Percentiles rank a stretch among this genome's conserved stretches.
Evolutionary conservation across 2,329 filamentous ascomycete species (phyloP).

Genomic region (Teratosphaeria gauchensis): DNA sequence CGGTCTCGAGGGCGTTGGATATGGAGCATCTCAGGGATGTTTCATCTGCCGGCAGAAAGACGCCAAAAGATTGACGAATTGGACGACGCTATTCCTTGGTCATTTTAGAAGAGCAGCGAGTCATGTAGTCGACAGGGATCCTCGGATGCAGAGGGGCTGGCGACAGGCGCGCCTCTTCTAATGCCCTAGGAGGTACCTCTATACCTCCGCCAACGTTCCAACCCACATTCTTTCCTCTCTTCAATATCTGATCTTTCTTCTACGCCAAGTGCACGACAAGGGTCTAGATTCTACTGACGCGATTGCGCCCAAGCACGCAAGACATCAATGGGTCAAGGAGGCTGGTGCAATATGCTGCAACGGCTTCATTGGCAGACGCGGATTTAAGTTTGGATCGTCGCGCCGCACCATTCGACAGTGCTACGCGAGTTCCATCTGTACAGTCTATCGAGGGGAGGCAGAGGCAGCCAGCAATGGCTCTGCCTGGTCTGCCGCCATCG

Average conservation of each 20-base stretch:
- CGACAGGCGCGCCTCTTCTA: background rate
- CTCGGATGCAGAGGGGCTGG: background rate
- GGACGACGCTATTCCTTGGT: background rate
- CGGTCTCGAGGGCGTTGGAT: background rate
- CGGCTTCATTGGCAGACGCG: background rate
- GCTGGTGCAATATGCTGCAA: background rate
- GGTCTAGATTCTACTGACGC: background rate
- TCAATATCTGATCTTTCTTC: background rate
- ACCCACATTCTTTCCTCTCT: background rate
- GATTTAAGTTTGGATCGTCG: background rate
- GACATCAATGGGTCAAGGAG: background rate
- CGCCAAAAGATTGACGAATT: background rate
- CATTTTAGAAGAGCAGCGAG: background rate
- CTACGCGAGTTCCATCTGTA: background rate
- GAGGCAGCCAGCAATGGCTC: conserved; percentile 1
- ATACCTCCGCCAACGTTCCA: background rate
- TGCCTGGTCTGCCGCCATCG: background rate
- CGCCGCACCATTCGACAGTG: background rate
- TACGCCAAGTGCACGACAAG: too few species aligned
- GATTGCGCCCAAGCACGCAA: background rate
- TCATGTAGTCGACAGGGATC: background rate
- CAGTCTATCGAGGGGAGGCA: background rate
- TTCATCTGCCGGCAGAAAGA: background rate
- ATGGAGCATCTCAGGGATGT: background rate
- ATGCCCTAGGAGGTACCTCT: background rate